phyloP scores from a whole-genome alignment of 2,329 filamentous ascomycete genomes.

The Penicillium sp. region DNA sequence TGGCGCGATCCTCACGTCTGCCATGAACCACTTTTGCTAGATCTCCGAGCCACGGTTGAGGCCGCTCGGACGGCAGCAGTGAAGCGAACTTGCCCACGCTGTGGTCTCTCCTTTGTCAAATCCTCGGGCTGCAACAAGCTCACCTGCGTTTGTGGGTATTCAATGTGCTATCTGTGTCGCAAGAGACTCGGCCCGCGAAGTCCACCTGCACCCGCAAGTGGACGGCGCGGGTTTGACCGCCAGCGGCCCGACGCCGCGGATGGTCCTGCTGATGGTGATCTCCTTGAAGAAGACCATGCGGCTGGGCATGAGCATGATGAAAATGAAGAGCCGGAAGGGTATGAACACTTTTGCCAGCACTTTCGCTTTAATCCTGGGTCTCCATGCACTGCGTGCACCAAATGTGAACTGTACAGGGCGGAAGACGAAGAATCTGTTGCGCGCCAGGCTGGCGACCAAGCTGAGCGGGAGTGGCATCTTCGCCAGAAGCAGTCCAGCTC shows the following conservation, averaged over 20 bases:
- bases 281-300: slow-evolving; percentile 2
- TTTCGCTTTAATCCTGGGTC: slow-evolving; percentile 76
- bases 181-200: slow-evolving; percentile 48
- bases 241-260: slow-evolving; percentile 39
- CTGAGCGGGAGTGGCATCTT: slow-evolving; percentile 64
- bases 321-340: slow-evolving; percentile 59
- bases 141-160: slow-evolving; percentile 90
- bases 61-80: slow-evolving; percentile 88
- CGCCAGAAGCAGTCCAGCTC: slow-evolving; percentile 47
- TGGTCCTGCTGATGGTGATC: slow-evolving; percentile 25
- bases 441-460: slow-evolving; percentile 61
- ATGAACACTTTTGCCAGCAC: slow-evolving; percentile 93
- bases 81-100: slow-evolving; percentile 89
- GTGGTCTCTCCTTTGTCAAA: slow-evolving; percentile 89
- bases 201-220: slow-evolving; percentile 7
- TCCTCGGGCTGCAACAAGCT: slow-evolving; percentile 93
- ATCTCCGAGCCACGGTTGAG: slow-evolving; percentile 83
- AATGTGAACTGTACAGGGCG: slow-evolving; percentile 66
- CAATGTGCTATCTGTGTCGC: slow-evolving; percentile 96
- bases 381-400: slow-evolving; percentile 70
- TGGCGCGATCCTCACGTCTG: slow-evolving; percentile 90
- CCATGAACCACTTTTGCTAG: slow-evolving; percentile 74
- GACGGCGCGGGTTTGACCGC: slow-evolving; percentile 4
- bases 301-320: slow-evolving; percentile 14
- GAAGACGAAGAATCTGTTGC: slow-evolving; percentile 68